Base-by-base conservation (phyloP, 768 basidiomycete species). In the Crassisporium funariophilum region DNA sequence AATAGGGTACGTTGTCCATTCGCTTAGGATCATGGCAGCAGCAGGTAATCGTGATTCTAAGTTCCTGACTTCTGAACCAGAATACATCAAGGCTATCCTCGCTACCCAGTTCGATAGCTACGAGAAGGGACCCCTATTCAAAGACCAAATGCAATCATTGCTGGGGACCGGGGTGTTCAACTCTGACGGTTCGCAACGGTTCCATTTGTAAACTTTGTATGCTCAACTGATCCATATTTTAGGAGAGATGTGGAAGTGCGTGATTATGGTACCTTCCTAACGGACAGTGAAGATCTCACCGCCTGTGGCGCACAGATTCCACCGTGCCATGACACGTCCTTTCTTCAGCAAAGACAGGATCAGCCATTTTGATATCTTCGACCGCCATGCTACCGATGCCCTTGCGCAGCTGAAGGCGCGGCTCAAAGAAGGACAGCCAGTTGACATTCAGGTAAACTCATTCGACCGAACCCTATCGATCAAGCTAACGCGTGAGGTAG, bases 91-190 rank as follows among this genome's bases (percentile, higher is more conserved):
- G 71, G 65, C 62, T 1, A 66, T 75, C n/a, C 55, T 75, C 1
- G 64, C 72, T 2, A 71, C 68, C 0, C 65, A 73, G 38, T 72
- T 73, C 44, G 62, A 65, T 16, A 59, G 58, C n/a, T 73, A 61
- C 39, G 66, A 62, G 34, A 70, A 70, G 53, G 61, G 59, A 11
- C 46, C 54, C 6, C 47, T 43, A 8, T 41, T 53, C 8, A 52
- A 49, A 46, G 38, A 54, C 11, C 51, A 47, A 35, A 47, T 62
- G 47, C 44, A 60, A 35, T 38, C 58, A 5, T 36, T 82, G 4
- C 64, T 83, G 3, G 83, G 83, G 11, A 71, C 71, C 4, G 83
- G 83, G 0, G 80, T 84, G 0, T 83, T 84, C 63, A 81, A 77
- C 49, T 71, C 78, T 2, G 79, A 82, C 55, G 78, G 81, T 74